Conservation (phyloP, 2,329 filamentous ascomycete genomes). For the Colletotrichum somersetense region DNA sequence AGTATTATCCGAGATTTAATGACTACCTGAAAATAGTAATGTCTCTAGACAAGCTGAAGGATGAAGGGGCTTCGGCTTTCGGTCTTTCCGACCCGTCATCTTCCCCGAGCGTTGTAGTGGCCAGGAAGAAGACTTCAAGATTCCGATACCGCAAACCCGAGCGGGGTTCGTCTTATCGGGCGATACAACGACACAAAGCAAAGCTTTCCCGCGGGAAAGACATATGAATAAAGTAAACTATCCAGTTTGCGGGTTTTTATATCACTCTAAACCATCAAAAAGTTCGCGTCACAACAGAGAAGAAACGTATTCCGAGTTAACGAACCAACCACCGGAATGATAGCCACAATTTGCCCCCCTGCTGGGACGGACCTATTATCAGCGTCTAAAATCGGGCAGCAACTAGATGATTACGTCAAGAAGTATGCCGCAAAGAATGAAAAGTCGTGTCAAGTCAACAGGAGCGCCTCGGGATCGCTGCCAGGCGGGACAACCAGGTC, state of each 20-base stretch:
- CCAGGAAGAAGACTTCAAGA: slow-evolving; percentile 1
- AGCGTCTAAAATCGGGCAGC: background rate
- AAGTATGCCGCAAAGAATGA: slow-evolving; percentile 49
- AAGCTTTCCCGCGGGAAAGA: slow-evolving; percentile 10
- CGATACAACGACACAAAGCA: background rate
- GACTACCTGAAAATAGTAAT: background rate
- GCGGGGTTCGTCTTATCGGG: slow-evolving; percentile 27
- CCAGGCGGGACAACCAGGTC: slow-evolving; percentile 63
- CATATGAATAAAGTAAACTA: background rate
- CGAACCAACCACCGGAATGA: background rate
- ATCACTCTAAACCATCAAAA: background rate
- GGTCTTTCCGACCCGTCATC: background rate
- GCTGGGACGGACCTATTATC: too few species aligned
- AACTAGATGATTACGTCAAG: slow-evolving; percentile 11
- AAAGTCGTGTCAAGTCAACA: slow-evolving; percentile 54
- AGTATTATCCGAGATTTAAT: background rate
- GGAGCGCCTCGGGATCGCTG: slow-evolving; percentile 51
- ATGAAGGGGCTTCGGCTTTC: background rate
- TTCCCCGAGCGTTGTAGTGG: slow-evolving; percentile 18
- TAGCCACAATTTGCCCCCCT: background rate
- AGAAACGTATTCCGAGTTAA: background rate
- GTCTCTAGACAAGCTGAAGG: background rate
- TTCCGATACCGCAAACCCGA: slow-evolving; percentile 35
- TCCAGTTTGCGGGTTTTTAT: background rate
- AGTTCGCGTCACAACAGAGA: background rate